These are phyloP conservation scores for Rhododendron ovatum DNA, from an alignment of 148 eudicot species.

Conservation along the genomic window DNA sequence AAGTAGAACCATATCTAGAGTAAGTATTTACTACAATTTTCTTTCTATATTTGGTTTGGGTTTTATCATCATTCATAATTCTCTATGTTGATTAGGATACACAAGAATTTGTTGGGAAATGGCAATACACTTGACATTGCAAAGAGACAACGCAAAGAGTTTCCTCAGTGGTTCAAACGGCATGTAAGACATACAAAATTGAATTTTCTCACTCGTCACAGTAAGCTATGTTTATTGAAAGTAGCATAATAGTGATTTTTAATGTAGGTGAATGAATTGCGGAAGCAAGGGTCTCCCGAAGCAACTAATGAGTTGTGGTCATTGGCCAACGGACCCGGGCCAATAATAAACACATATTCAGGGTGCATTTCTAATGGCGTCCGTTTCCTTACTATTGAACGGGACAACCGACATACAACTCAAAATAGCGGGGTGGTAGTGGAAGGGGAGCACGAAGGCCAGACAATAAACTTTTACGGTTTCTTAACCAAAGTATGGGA, in stretches of 20 bases:
- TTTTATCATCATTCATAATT: neutral
- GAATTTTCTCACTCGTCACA: too few species aligned
- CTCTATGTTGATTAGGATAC: too few species aligned
- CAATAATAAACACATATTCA: neutral
- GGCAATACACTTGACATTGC: neutral
- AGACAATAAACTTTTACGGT: neutral
- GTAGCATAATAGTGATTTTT: too few species aligned
- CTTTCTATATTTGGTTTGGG: neutral
- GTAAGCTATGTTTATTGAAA: too few species aligned
- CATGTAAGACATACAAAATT: neutral
- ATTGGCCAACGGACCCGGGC: neutral
- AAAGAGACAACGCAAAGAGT: neutral
- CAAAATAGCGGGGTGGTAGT: conserved; percentile 9
- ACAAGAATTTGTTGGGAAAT: too few species aligned
- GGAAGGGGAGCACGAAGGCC: neutral
- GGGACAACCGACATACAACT: neutral
- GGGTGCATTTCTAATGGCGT: conserved; percentile 5
- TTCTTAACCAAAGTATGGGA: neutral
- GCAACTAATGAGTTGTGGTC: conserved; percentile 6
- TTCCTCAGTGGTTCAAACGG: neutral
- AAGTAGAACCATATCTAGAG: neutral
- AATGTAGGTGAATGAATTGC: neutral
- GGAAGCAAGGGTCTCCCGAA: neutral
- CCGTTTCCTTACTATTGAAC: neutral
- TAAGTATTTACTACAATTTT: neutral